Percentiles rank a stretch among this genome's conserved stretches.
Conservation (phyloP, 2,329 filamentous ascomycete genomes). For the Fusarium citri region DNA sequence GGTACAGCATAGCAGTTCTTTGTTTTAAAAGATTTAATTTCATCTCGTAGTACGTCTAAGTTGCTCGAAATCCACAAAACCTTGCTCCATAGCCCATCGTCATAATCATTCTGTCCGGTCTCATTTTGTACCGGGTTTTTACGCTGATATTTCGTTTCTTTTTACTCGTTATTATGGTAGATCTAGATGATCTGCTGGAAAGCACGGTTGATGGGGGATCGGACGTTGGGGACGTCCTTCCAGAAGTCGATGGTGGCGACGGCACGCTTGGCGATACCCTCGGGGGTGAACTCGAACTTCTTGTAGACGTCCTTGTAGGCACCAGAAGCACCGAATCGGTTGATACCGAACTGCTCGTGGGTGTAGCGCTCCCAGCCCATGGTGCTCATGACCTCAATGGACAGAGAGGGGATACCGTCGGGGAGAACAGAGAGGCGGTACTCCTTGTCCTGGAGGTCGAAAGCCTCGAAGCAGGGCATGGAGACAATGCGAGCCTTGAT, state of each 20-base stretch:
- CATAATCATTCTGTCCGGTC: slow-evolving; percentile 41
- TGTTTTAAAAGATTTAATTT: slow-evolving; percentile 46
- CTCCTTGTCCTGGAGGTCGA: slow-evolving; percentile 92
- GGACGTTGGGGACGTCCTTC: slow-evolving; percentile 90
- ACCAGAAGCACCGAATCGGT: slow-evolving; percentile 97
- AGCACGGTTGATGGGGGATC: slow-evolving; percentile 95
- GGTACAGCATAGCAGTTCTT: slow-evolving; percentile 1
- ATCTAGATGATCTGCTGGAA: slow-evolving; percentile 95
- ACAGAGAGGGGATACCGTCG: slow-evolving; percentile 91
- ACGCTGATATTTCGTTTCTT: slow-evolving; percentile 32
- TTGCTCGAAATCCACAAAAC: slow-evolving; percentile 40
- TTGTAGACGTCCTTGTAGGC: slow-evolving; percentile 98
- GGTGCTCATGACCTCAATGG: slow-evolving; percentile 96
- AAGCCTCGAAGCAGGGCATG: slow-evolving; percentile 96
- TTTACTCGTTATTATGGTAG: slow-evolving; percentile 27
- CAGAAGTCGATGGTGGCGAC: slow-evolving; percentile 94
- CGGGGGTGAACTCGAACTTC: slow-evolving; percentile 99
- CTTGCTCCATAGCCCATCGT: slow-evolving; percentile 45
- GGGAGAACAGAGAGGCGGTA: slow-evolving; percentile 94
- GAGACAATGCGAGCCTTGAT: slow-evolving; percentile 93
- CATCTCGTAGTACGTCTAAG: slow-evolving; percentile 45
- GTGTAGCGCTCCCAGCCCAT: slow-evolving; percentile 99
- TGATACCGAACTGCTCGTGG: slow-evolving; percentile 99
- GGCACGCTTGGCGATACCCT: slow-evolving; percentile 96
- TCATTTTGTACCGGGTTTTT: slow-evolving; percentile 21